phyloP scores from a whole-genome alignment of 768 basidiomycete genomes.

The Suillus sp. region DNA sequence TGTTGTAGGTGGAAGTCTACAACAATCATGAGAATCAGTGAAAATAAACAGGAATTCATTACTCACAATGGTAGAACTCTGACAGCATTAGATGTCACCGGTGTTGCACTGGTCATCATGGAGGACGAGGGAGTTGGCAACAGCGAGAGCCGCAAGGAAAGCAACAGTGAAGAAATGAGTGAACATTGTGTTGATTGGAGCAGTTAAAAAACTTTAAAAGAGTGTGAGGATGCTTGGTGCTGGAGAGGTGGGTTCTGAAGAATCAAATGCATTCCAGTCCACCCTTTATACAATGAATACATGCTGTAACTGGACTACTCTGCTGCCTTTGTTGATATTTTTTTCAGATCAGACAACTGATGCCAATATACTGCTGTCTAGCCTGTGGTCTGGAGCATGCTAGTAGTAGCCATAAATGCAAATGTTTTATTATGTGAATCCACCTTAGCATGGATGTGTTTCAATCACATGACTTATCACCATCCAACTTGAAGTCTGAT shows the following conservation, averaged over 20 bases:
- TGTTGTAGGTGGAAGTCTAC: conserved; percentile 19
- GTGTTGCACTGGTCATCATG: conserved; percentile 30
- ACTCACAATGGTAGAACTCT: conserved; percentile 19
- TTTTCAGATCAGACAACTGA: neutral
- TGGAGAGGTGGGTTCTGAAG: neutral
- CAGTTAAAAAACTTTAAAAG: neutral
- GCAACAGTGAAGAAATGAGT: conserved; percentile 17
- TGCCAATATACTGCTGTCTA: neutral
- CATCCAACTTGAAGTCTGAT: neutral
- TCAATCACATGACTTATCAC: neutral
- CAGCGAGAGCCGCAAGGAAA: conserved; percentile 22
- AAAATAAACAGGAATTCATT: neutral
- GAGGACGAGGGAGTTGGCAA: conserved; percentile 23
- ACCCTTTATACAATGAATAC: neutral
- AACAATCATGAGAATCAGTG: neutral
- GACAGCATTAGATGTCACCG: conserved; percentile 25
- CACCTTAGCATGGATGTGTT: neutral
- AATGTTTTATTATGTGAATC: neutral
- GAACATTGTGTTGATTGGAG: neutral
- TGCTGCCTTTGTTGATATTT: neutral
- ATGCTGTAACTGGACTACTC: neutral
- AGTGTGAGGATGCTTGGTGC: neutral
- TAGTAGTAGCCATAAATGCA: neutral
- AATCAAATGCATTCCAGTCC: neutral
- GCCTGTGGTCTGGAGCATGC: neutral